A percentile compares a stretch with the other conserved stretches of the same genome.
Conservation (phyloP, 2,329 filamentous ascomycete genomes). For the Microdochium nivale region DNA sequence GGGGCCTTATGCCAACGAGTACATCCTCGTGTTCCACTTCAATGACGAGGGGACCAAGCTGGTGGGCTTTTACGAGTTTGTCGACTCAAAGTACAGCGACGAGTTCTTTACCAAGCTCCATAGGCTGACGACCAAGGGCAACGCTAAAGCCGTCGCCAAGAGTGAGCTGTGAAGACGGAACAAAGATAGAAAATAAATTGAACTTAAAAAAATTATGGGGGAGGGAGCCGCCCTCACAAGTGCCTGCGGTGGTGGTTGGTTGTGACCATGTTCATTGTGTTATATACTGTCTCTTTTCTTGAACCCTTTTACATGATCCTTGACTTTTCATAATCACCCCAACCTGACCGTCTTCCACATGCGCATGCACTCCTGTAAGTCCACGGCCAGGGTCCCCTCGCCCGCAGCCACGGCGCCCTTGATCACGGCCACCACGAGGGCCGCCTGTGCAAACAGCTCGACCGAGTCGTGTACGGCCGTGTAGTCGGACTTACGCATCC, state of each 20-base stretch:
- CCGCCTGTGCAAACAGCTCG: slow-evolving; percentile 36
- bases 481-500: slow-evolving; percentile 39
- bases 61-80: slow-evolving; percentile 6
- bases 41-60: slow-evolving; percentile 11
- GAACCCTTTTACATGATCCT: background rate
- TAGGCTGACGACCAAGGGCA: background rate
- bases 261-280: background rate
- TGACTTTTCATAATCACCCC: slow-evolving; percentile 29
- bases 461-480: slow-evolving; percentile 25
- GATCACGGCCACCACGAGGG: slow-evolving; percentile 37
- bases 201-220: too few species aligned
- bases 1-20: slow-evolving; percentile 12
- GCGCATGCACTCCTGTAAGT: slow-evolving; percentile 45
- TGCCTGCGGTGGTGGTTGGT: too few species aligned
- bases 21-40: slow-evolving; percentile 11
- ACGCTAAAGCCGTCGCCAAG: background rate
- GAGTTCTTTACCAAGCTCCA: slow-evolving; percentile 6
- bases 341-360: slow-evolving; percentile 45
- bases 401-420: slow-evolving; percentile 32
- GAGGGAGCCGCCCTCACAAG: too few species aligned
- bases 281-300: background rate
- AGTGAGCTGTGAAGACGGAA: background rate
- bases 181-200: background rate
- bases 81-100: slow-evolving; percentile 5
- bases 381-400: slow-evolving; percentile 39